Evolutionary conservation across 176 grass and related monocot species (phyloP).

Genomic region (Triticum timopheevii): DNA sequence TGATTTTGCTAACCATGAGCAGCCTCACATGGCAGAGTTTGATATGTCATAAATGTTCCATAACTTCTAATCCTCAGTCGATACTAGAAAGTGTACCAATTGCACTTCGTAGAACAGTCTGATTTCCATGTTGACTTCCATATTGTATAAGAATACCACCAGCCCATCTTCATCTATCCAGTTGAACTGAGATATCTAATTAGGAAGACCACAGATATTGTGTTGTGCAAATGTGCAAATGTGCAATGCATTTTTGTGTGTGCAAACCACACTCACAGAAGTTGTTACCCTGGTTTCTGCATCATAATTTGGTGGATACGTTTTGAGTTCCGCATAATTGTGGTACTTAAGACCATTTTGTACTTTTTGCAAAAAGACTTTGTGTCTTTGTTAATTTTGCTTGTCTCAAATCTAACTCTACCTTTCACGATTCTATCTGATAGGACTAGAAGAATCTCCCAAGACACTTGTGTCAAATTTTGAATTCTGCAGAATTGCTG

Average conservation of each 20-base stretch:
- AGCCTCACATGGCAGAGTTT: constrained; percentile 10
- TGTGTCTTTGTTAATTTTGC: constrained; percentile 14
- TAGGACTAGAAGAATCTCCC: constrained; percentile 43
- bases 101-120: background rate
- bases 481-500: constrained; percentile 16
- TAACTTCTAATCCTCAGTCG: background rate
- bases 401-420: constrained; percentile 30
- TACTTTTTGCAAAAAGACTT: background rate
- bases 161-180: background rate
- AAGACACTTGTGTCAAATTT: background rate
- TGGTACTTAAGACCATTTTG: constrained; percentile 7
- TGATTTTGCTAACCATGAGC: background rate
- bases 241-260: background rate
- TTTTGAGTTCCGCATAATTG: constrained; percentile 31
- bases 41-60: background rate
- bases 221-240: background rate
- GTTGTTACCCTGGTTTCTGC: constrained; percentile 12
- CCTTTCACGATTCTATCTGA: constrained; percentile 22
- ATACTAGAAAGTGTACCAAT: background rate
- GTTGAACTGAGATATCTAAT: constrained; percentile 16
- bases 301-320: background rate
- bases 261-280: background rate
- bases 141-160: no score
- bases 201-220: background rate
- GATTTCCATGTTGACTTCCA: background rate